A percentile compares a stretch with the other conserved stretches of the same genome.
Conservation (phyloP, 495 filamentous ascomycete genomes). For the Neohortaea acidophila region DNA sequence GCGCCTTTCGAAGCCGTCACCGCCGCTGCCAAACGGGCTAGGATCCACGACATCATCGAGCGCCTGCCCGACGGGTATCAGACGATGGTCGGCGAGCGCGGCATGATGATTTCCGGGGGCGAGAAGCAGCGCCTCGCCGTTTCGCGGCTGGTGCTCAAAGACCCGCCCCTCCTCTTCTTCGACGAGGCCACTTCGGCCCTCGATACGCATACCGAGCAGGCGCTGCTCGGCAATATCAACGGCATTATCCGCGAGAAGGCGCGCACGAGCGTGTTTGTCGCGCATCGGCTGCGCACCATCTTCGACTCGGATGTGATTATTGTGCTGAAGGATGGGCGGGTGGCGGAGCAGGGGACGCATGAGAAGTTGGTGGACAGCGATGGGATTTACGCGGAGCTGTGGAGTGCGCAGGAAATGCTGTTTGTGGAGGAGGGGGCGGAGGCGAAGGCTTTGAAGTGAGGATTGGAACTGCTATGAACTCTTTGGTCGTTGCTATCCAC, state of each 20-base stretch:
- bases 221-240: slow-evolving; percentile 83
- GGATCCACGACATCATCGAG: slow-evolving; percentile 68
- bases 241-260: slow-evolving; percentile 78
- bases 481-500: too few relatives aligned
- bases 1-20: slow-evolving; percentile 59
- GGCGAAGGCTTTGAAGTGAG: background rate
- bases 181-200: slow-evolving; percentile 94
- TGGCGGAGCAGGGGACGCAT: slow-evolving; percentile 79
- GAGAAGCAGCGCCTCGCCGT: slow-evolving; percentile 92
- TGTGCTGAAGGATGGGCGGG: slow-evolving; percentile 66
- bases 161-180: slow-evolving; percentile 87
- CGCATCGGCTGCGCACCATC: slow-evolving; percentile 82
- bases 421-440: slow-evolving; percentile 13
- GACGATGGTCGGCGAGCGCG: slow-evolving; percentile 87
- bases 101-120: slow-evolving; percentile 92
- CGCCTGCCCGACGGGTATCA: slow-evolving; percentile 70
- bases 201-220: slow-evolving; percentile 91
- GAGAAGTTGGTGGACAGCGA: slow-evolving; percentile 60
- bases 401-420: slow-evolving; percentile 43
- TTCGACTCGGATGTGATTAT: slow-evolving; percentile 87
- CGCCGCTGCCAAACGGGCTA: slow-evolving; percentile 62
- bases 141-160: slow-evolving; percentile 72
- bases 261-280: slow-evolving; percentile 85
- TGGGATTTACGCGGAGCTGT: slow-evolving; percentile 78
- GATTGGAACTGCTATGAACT: too few relatives aligned